These are phyloP conservation scores for Bodo saltans DNA, from an alignment of 78 protist genomes.

Conservation along the genomic window DNA sequence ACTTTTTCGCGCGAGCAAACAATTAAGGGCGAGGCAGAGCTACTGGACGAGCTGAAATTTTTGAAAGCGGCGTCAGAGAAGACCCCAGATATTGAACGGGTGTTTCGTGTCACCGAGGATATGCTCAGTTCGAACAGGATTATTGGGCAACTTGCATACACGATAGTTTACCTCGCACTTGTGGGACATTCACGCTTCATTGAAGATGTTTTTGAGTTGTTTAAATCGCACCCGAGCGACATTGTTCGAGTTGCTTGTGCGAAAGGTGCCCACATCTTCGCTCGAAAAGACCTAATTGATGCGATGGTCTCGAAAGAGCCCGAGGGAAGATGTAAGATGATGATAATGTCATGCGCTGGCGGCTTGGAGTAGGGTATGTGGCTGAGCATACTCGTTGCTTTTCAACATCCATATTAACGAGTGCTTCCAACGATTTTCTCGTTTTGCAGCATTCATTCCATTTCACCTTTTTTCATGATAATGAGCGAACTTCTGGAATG, in stretches of 20 bases:
- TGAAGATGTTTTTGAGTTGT: not conserved
- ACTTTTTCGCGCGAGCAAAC: not conserved
- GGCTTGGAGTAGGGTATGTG: no score
- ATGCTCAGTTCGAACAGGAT: not conserved
- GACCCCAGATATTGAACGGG: not conserved
- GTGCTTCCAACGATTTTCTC: no score
- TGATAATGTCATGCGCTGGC: not conserved
- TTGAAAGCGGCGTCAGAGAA: not conserved
- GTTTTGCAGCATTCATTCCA: no score
- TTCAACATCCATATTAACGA: no score
- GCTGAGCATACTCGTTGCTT: no score
- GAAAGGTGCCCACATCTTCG: not conserved
- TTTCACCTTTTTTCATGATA: no score
- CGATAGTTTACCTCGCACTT: not conserved
- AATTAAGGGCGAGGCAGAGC: not conserved
- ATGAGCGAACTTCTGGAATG: no score
- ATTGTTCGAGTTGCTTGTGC: not conserved
- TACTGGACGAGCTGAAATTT: not conserved
- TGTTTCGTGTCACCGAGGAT: not conserved
- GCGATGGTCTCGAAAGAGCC: not conserved
- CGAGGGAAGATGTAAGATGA: not conserved
- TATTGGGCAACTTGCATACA: not conserved
- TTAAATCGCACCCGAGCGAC: not conserved
- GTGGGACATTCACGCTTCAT: not conserved
- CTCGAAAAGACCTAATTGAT: not conserved